Conservation (phyloP, 495 filamentous ascomycete species). For the Sordaria brevicollis region DNA sequence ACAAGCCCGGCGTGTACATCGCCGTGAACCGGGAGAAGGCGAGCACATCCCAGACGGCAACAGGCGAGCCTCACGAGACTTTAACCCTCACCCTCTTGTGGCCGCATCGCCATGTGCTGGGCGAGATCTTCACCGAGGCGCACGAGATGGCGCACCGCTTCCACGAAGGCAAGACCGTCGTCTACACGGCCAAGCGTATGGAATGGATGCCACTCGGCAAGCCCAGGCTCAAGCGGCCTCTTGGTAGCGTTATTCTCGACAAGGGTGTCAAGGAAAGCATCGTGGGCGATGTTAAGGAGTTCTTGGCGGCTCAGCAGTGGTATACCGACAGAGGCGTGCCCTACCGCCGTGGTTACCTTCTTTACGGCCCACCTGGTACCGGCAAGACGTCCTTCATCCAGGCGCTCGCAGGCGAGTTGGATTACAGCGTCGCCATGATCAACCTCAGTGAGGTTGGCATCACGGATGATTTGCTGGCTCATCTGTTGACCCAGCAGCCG, state of each 20-base stretch:
- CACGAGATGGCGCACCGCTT: constrained; percentile 63
- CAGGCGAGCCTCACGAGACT: constrained; percentile 86
- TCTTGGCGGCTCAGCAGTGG: constrained; percentile 69
- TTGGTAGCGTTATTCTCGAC: constrained; percentile 82
- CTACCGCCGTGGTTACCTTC: constrained; percentile 84
- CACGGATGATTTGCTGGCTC: constrained; percentile 84
- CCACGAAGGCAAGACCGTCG: constrained; percentile 87
- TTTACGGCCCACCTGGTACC: constrained; percentile 89
- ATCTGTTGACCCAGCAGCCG: constrained; percentile 80
- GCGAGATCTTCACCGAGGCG: constrained; percentile 76
- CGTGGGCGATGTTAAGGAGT: constrained; percentile 77
- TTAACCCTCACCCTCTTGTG: constrained; percentile 88
- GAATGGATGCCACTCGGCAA: constrained; percentile 80
- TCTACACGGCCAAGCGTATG: constrained; percentile 76
- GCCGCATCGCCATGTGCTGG: constrained; percentile 73
- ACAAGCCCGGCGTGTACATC: constrained; percentile 70
- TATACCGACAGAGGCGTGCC: constrained; percentile 93
- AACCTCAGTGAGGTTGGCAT: constrained; percentile 89
- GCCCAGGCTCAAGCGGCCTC: constrained; percentile 73
- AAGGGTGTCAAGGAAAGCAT: constrained; percentile 76
- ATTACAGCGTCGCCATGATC: constrained; percentile 89
- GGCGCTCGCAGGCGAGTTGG: constrained; percentile 80
- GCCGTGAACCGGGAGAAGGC: constrained; percentile 74
- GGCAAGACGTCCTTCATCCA: constrained; percentile 97
- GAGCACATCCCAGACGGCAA: constrained; percentile 59